Base-by-base conservation (phyloP, 495 filamentous ascomycete species). In the Gamarada debralockiae region DNA sequence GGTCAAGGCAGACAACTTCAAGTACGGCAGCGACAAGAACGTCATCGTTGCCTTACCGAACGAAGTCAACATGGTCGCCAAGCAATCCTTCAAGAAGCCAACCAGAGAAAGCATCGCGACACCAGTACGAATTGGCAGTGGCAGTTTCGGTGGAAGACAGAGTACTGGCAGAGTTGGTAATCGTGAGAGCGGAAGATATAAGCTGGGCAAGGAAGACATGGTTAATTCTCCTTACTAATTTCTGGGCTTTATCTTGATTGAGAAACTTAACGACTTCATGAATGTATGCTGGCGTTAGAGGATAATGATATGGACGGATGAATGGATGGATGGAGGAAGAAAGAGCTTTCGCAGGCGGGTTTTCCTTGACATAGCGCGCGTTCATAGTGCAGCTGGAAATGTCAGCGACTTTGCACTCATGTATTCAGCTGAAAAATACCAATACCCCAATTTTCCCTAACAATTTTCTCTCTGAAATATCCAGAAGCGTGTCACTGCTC, bases 1-100 rank as follows among this genome's bases (percentile, higher is more conserved):
- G 48, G 89, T 98, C 59, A 96, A 91, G 75, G 93, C 93, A n/a
- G 95, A 98, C 65, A 95, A 98, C 66, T 98, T 98, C 84, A 88
- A 90, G 58, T 98, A 92, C 61, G 92, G 92, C 25, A 89, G 83
- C 12, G 93, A 98, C 65, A 95, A 96, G 79, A 96, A 96, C 60
- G 88, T 98, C 56, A 96, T 98, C 63, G 92, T 98, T 18, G 93
- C 93, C 1, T 72, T 97, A 55, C 91, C 95, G 3, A 95, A 98
- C 65, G 92, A 96, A 70, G 92, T 98, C 56, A 92, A 97, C 67
- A 97, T 97, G 92, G 88, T 97, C 21, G 85, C 83, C 38, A 90
- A 89, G 69, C 77, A 83, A 56, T 82, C 80, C 57, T 82, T 98
- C 65, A 88, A 87, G 79, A 85, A 80, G 69, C 90, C 92, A 2